Evolutionary conservation across 2,329 filamentous ascomycete genomes (phyloP), one percentile per base, ranked within the genome.

Genomic region (Penicillium sp.): DNA sequence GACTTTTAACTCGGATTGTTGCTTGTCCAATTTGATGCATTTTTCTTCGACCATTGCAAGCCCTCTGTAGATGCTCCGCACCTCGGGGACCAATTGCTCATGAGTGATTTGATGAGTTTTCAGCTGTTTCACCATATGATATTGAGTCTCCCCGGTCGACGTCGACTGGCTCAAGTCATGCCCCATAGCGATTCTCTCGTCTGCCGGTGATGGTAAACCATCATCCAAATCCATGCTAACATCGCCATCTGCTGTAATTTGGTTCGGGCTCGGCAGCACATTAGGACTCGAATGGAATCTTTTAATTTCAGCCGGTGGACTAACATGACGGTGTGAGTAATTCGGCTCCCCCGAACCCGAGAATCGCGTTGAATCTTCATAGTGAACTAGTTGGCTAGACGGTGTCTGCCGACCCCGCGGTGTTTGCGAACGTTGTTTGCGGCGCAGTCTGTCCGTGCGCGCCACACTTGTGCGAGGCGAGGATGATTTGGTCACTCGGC

Each of bases 31-130:
- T 48, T 93, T 87, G 0, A 94, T 91, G 59, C 90, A 92, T 61
- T 94, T 90, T 15, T 82, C 84, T 65, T 96, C 91, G 0, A 96
- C 88, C 84, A 93, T 89, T 0, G 90, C 87, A 0, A 46, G 44
- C 3, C 44, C 44, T 21, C 32, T 13, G 30, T 46, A 46, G 44
- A 46, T 46, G 3, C 24, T 15, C 15, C 39, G 39, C 24, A 42
- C 39, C 17, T 42, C 39, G 2, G 23, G 39, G n/a, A 29, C 39
- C 39, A 42, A 42, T 42, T 42, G 88, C 1, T 91, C 87, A 54
- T 90, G 86, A 0, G 86, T 87, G 7, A 94, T 91, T 0, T 84
- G 81, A 0, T 85, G 74, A 0, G 85, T 89, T 44, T 86, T 81
- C 0, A 82, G 84, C 59, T 90, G 82, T 9, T 77, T 64, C 4